Evolutionary conservation across 306 rosid species (phyloP).

Genomic region (Mucuna pruriens): DNA sequence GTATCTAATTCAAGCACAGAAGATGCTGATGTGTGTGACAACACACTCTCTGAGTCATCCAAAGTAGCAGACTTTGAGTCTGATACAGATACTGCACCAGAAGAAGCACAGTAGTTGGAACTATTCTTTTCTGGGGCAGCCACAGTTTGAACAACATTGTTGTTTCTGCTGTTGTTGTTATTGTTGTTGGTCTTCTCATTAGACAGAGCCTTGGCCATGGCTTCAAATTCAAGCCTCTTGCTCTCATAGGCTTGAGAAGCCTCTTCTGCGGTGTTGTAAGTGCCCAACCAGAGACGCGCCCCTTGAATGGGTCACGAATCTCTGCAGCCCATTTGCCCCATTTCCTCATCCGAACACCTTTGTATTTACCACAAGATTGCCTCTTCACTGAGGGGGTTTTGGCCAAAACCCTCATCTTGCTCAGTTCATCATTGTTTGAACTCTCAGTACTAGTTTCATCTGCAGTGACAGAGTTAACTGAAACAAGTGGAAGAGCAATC

Average conservation of each 20-base stretch:
- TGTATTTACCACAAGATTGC: conserved; percentile 50
- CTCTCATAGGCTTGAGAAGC: conserved; percentile 71
- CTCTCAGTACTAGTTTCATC: conserved; percentile 41
- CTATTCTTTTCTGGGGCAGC: conserved; percentile 12
- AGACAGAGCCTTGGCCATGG: conserved; percentile 40
- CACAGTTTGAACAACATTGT: neutral
- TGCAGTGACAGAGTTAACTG: neutral
- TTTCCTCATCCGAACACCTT: conserved; percentile 79
- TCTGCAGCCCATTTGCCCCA: conserved; percentile 98
- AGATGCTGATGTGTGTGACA: conserved; percentile 58
- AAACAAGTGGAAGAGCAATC: conserved; percentile 45
- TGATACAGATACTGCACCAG: conserved; percentile 24
- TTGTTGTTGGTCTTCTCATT: conserved; percentile 33
- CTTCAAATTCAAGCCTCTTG: conserved; percentile 53
- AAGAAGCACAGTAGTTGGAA: conserved; percentile 10
- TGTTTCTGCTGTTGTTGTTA: neutral
- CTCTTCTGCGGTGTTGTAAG: conserved; percentile 69
- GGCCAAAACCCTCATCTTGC: conserved; percentile 45
- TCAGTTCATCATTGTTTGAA: conserved; percentile 49
- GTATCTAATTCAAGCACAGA: conserved; percentile 60
- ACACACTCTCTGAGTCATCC: conserved; percentile 45
- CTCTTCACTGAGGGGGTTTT: conserved; percentile 34
- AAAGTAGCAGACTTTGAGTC: conserved; percentile 33
- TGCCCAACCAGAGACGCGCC: conserved; percentile 76
- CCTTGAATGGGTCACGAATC: conserved; percentile 74